A percentile compares a stretch with the other conserved stretches of the same genome.
phyloP scores from a whole-genome alignment of 163 green algal genomes.

The Trebouxia gelatinosa region DNA sequence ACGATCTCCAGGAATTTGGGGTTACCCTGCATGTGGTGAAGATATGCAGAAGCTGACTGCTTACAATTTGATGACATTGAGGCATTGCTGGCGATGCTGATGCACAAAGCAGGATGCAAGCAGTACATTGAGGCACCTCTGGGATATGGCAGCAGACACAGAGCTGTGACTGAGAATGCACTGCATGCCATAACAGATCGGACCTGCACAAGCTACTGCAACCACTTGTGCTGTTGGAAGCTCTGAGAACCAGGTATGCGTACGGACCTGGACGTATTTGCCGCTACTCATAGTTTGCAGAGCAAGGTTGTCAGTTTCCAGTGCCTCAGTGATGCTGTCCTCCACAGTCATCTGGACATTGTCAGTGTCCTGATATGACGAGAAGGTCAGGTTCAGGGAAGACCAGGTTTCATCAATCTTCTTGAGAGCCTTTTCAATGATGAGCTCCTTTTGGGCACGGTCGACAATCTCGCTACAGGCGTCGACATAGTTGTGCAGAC shows the following conservation, averaged over 20 bases:
- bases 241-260: too few relatives aligned
- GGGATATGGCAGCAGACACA: too few relatives aligned
- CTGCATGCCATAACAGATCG: not conserved
- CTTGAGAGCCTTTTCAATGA: constrained; percentile 88
- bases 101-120: too few relatives aligned
- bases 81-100: too few relatives aligned
- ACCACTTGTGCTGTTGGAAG: too few relatives aligned
- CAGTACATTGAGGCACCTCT: too few relatives aligned
- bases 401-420: constrained; percentile 91
- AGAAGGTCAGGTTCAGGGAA: constrained; percentile 70
- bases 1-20: constrained; percentile 82
- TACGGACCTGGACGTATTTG: constrained; percentile 77
- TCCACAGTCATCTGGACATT: constrained; percentile 58
- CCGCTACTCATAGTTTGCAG: constrained; percentile 87
- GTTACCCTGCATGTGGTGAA: too few relatives aligned
- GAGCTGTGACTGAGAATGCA: not conserved
- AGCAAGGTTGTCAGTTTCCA: constrained; percentile 89
- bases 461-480: constrained; percentile 87
- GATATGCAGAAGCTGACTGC: too few relatives aligned
- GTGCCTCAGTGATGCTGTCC: constrained; percentile 61
- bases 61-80: too few relatives aligned
- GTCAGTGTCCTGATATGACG: constrained; percentile 69
- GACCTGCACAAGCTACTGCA: too few relatives aligned
- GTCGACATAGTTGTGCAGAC: constrained; percentile 89
- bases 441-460: constrained; percentile 88